Evolutionary conservation across 1,139 yeast genomes (phyloP).

Genomic region (Chernovozyma aurita): DNA sequence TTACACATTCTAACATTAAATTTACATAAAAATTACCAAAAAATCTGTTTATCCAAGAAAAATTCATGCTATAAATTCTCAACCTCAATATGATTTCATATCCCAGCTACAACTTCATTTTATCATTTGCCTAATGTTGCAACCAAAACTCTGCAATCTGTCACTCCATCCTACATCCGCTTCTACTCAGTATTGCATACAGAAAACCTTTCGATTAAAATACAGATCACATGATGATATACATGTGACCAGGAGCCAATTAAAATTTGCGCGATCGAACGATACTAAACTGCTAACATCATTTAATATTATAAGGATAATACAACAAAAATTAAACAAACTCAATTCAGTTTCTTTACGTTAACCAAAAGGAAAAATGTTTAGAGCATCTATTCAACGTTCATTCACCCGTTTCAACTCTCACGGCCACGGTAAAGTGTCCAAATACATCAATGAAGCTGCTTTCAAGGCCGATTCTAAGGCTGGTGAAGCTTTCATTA

Average conservation of each 20-base stretch:
- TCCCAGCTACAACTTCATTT: too few relatives aligned
- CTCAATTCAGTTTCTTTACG: background rate
- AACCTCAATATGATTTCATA: background rate
- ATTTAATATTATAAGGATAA: conserved; percentile 8
- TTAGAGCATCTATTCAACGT: conserved; percentile 35
- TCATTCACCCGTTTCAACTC: conserved; percentile 41
- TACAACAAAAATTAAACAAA: conserved; percentile 3
- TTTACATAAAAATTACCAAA: too few relatives aligned
- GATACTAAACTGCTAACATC: background rate
- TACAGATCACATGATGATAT: conserved; percentile 1
- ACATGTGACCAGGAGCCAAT: conserved; percentile 3
- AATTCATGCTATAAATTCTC: background rate
- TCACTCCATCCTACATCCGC: background rate
- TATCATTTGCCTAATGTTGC: too few relatives aligned
- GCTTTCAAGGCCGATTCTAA: conserved; percentile 37
- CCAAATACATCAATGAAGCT: conserved; percentile 38
- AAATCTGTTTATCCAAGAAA: too few relatives aligned
- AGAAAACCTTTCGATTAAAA: background rate
- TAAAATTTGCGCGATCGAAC: conserved; percentile 5
- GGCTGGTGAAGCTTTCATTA: conserved; percentile 43
- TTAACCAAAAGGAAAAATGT: conserved; percentile 19
- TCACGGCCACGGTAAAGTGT: conserved; percentile 34
- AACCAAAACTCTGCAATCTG: background rate
- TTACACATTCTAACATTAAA: too few relatives aligned
- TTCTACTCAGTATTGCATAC: background rate